Evolutionary conservation across 2,329 filamentous ascomycete genomes (phyloP).

Genomic region (Xylariales sp.): DNA sequence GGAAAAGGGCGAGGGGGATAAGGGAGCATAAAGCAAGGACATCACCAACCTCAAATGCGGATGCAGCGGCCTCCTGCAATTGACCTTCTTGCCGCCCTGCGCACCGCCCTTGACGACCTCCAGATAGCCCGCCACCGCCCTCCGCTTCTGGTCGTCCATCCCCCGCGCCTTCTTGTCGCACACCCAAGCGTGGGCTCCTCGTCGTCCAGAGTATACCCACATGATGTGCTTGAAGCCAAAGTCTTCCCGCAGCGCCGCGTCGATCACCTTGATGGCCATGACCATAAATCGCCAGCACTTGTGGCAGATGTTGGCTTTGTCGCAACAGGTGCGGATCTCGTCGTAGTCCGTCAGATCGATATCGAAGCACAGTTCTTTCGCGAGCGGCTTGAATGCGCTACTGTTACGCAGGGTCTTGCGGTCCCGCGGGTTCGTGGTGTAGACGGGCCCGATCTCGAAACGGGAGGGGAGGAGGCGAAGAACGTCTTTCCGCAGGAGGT

Average conservation of each 20-base stretch:
- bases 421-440: conserved; percentile 88
- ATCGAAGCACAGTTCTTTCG: conserved; percentile 97
- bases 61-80: conserved; percentile 78
- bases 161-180: conserved; percentile 82
- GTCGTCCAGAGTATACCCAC: conserved; percentile 96
- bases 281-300: conserved; percentile 98
- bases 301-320: conserved; percentile 85
- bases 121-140: conserved; percentile 82
- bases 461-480: conserved; percentile 82
- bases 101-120: conserved; percentile 85
- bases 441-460: conserved; percentile 98
- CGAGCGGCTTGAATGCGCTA: conserved; percentile 75
- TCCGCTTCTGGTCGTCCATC: conserved; percentile 81
- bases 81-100: conserved; percentile 82
- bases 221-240: conserved; percentile 96
- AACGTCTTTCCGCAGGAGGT: conserved; percentile 82
- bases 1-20: too few relatives aligned
- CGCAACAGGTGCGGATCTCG: conserved; percentile 91
- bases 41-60: conserved; percentile 73
- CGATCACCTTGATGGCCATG: conserved; percentile 94
- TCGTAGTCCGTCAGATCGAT: conserved; percentile 99
- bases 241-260: conserved; percentile 81
- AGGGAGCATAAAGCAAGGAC: too few relatives aligned
- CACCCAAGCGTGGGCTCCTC: conserved; percentile 97
- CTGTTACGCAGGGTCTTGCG: conserved; percentile 81